Conservation (phyloP, 2,329 filamentous ascomycete species). For the Rhexocercosporidium sp. region DNA sequence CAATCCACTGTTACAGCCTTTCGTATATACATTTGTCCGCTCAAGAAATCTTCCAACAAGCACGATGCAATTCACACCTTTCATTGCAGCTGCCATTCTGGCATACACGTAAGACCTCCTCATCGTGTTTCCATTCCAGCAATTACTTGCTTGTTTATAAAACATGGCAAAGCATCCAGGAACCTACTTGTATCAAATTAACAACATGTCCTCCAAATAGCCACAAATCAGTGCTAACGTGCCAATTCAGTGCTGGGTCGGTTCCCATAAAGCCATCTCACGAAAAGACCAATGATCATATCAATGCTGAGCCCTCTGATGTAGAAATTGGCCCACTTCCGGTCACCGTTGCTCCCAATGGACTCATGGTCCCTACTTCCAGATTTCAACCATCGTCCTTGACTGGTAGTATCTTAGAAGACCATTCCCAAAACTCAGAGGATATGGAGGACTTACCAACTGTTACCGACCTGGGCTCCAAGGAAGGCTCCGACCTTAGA, state of each 20-base stretch:
- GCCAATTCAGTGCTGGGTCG: background rate
- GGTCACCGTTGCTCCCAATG: background rate
- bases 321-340: background rate
- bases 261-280: background rate
- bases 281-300: background rate
- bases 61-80: background rate
- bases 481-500: background rate
- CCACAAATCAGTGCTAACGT: background rate
- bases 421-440: background rate
- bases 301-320: background rate
- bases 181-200: background rate
- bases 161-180: background rate
- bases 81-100: slow-evolving; percentile 1
- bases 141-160: too few relatives aligned
- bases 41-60: background rate
- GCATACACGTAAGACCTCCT: background rate
- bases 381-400: background rate
- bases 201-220: background rate
- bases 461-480: background rate
- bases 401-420: background rate
- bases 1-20: background rate
- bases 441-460: background rate
- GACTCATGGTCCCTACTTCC: background rate
- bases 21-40: background rate
- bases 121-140: background rate